Evolutionary conservation across 2,329 filamentous ascomycete genomes (phyloP), one percentile per base, ranked within the genome.

Genomic region (Alternaria sp.): DNA sequence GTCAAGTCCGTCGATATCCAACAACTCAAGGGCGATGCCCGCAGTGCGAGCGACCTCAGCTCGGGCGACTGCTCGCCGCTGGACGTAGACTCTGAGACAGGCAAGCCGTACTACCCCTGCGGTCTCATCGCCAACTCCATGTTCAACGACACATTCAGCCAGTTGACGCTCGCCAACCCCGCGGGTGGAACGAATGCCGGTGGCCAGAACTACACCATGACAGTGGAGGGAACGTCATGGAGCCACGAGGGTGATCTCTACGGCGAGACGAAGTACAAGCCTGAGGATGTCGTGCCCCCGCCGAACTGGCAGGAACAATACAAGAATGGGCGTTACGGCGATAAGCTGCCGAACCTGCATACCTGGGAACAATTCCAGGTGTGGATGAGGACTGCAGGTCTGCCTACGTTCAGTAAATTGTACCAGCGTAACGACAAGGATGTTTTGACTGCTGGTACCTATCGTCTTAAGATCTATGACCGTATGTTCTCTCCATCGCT

Each of bases 371-470:
- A 89, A 46, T 97, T 99, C 80, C 94, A 97, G 82, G 94, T 98
- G 21, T 99, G 96, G 96, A 99, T 99, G 96, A 90, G 96, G 72
- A 97, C 96, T 2, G 96, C 96, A 23, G 96, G 95, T 61, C 83
- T 98, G 73, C 96, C 96, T 1, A 91, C 91, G 6, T 99, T 99
- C 79, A 97, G 92, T 87, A 99, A 99, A 83, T 85, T 99, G 50
- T 93, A 93, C 49, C 88, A 91, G 79, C 88, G 94, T 63, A 97
- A 97, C 76, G 91, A 97, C 77, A 84, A 84, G 1, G 82, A 86
- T 2, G 78, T 83, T 0, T 91, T 99, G 91, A 74, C 78, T 33
- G 76, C 83, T 15, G 96, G 95, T 26, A 88, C 82, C 20, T 99
- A 99, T 79, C 84, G 88, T 66, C 82, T 99, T 57, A 84, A 91